Conservation (phyloP, 2,329 filamentous ascomycete species). For the Trichophyton rubrum region DNA sequence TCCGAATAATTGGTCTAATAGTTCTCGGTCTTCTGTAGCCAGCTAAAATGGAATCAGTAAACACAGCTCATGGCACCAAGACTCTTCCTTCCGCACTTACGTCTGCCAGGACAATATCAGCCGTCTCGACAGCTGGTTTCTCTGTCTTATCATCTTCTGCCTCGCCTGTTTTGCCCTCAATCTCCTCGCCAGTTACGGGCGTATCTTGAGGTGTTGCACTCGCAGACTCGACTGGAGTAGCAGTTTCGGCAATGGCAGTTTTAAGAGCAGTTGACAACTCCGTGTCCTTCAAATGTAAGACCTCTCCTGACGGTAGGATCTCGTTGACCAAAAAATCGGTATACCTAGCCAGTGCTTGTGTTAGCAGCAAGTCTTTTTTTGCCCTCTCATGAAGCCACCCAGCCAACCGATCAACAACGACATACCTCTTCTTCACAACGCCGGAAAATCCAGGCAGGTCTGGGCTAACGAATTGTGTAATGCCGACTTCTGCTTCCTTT, state of each 20-base stretch:
- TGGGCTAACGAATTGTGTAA: slow-evolving; percentile 50
- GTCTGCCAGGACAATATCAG: not conserved
- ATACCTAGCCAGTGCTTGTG: slow-evolving; percentile 43
- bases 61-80: not conserved
- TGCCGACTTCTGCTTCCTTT: slow-evolving; percentile 43
- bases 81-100: not conserved
- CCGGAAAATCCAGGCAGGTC: slow-evolving; percentile 49
- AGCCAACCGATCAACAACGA: not conserved
- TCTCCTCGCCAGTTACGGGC: not conserved
- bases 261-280: slow-evolving; percentile 18
- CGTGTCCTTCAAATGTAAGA: slow-evolving; percentile 55
- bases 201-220: not conserved
- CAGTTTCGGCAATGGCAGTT: slow-evolving; percentile 4
- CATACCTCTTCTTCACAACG: slow-evolving; percentile 53
- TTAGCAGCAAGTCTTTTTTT: slow-evolving; percentile 1
- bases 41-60: slow-evolving; percentile 7
- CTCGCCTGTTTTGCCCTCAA: not conserved
- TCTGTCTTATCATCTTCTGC: not conserved
- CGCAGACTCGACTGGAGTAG: not conserved
- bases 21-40: slow-evolving; percentile 33
- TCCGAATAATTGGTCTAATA: slow-evolving; percentile 40
- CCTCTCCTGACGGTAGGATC: slow-evolving; percentile 61
- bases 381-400: not conserved
- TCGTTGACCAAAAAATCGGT: slow-evolving; percentile 91
- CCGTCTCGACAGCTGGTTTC: not conserved